Evolutionary conservation across 1,284 basidiomycete genomes (phyloP).

Genomic region (Thecaphora thlaspeos): DNA sequence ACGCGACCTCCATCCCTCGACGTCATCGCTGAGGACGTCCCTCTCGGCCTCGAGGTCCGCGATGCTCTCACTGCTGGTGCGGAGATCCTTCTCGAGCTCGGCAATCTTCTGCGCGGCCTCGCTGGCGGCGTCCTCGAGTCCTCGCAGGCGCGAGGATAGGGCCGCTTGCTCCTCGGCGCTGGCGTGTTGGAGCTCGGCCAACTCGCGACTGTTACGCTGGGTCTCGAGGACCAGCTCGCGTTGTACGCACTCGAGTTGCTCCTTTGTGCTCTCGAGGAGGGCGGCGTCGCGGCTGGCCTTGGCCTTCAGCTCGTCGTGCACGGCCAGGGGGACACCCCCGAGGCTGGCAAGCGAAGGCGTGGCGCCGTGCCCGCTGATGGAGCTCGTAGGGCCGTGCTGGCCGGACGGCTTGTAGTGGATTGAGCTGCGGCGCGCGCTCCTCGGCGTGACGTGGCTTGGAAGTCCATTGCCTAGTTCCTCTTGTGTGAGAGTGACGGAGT

Average conservation of each 20-base stretch:
- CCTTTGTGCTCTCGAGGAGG: conserved; percentile 32
- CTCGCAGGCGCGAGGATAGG: conserved; percentile 28
- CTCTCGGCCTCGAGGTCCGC: conserved; percentile 51
- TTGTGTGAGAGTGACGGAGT: background rate
- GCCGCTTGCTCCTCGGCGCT: conserved; percentile 36
- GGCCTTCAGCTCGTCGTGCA: conserved; percentile 46
- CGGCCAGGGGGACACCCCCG: conserved; percentile 29
- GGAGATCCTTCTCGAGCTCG: conserved; percentile 20
- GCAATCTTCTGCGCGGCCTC: conserved; percentile 10
- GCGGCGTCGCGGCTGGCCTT: conserved; percentile 35
- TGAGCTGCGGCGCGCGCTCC: conserved; percentile 19
- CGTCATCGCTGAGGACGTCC: conserved; percentile 51
- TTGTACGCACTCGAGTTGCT: conserved; percentile 39
- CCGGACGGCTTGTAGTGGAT: conserved; percentile 41
- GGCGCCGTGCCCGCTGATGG: conserved; percentile 6
- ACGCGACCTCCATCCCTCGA: conserved; percentile 53
- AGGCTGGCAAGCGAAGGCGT: conserved; percentile 20
- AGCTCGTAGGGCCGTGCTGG: background rate
- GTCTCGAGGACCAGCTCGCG: conserved; percentile 34
- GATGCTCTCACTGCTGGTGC: conserved; percentile 19
- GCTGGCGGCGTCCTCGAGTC: conserved; percentile 24
- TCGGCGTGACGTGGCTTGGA: conserved; percentile 11
- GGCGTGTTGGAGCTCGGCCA: conserved; percentile 45
- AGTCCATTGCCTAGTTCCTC: conserved; percentile 16
- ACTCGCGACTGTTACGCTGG: conserved; percentile 31